phyloP scores from a whole-genome alignment of 164 flowering plant species.

The Platanus orientalis region DNA sequence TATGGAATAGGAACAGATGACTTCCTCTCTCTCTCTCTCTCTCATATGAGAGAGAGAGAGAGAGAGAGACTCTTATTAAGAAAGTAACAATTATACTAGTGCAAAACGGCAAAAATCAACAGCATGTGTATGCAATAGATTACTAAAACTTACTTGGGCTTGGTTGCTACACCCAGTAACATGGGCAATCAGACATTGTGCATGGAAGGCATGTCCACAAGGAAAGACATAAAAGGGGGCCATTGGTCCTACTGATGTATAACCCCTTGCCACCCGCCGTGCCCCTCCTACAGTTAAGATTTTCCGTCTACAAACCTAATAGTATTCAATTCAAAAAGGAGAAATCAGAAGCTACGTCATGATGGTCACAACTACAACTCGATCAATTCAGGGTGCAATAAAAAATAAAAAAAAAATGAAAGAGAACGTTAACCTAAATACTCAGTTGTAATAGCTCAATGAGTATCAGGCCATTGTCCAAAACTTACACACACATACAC shows the following conservation, averaged over 20 bases:
- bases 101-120: not conserved
- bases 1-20: too few relatives aligned
- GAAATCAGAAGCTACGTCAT: conserved; percentile 1
- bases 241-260: conserved; percentile 76
- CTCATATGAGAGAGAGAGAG: too few relatives aligned
- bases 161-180: conserved; percentile 68
- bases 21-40: too few relatives aligned
- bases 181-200: conserved; percentile 88
- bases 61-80: too few relatives aligned
- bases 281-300: conserved; percentile 57
- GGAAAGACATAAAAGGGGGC: conserved; percentile 99
- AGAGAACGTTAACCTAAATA: too few relatives aligned
- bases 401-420: too few relatives aligned
- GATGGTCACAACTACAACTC: not conserved
- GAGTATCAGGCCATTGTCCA: too few relatives aligned
- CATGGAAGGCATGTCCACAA: conserved; percentile 94
- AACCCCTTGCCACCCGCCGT: conserved; percentile 58
- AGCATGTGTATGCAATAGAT: not conserved
- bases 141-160: conserved; percentile 58
- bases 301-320: conserved; percentile 74
- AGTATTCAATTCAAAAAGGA: too few relatives aligned
- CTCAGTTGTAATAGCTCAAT: too few relatives aligned
- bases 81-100: not conserved
- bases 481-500: too few relatives aligned
- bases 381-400: not conserved